Evolutionary conservation across 306 rosid genomes (phyloP).

Genomic region (Corylus avellana): DNA sequence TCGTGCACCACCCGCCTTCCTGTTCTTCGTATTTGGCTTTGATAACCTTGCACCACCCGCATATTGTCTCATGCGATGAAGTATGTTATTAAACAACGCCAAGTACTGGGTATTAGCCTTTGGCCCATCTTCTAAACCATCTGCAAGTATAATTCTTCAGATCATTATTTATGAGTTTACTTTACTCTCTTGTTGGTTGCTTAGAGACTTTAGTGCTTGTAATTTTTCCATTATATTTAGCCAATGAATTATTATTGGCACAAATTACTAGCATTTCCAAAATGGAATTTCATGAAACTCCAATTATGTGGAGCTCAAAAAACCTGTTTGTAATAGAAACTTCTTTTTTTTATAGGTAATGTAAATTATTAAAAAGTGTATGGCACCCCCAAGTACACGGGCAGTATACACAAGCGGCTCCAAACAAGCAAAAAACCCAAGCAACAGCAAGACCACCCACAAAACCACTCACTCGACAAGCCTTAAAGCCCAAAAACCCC

Average conservation of each 20-base stretch:
- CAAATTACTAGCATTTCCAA: constrained; percentile 1
- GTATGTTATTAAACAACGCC: constrained; percentile 65
- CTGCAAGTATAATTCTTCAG: constrained; percentile 31
- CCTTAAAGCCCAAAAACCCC: too few relatives aligned
- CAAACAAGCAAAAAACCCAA: too few relatives aligned
- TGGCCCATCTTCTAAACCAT: constrained; percentile 34
- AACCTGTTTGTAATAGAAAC: background rate
- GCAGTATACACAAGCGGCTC: too few relatives aligned
- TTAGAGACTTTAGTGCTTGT: background rate
- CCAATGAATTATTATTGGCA: background rate
- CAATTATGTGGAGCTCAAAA: background rate
- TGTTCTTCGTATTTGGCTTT: too few relatives aligned
- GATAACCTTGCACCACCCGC: too few relatives aligned
- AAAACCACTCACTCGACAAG: too few relatives aligned
- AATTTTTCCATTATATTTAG: background rate
- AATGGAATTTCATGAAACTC: background rate
- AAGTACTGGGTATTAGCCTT: constrained; percentile 49
- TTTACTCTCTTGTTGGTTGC: background rate
- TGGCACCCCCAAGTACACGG: too few relatives aligned
- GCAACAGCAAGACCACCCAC: too few relatives aligned
- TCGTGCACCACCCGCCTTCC: too few relatives aligned
- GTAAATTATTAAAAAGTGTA: too few relatives aligned
- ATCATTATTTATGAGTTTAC: constrained; percentile 1
- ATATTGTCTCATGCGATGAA: constrained; percentile 82
- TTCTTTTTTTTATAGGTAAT: too few relatives aligned